Evolutionary conservation across 2,329 filamentous ascomycete genomes (phyloP), one percentile per base, ranked within the genome.

Genomic region (Sordariomycetes sp.): DNA sequence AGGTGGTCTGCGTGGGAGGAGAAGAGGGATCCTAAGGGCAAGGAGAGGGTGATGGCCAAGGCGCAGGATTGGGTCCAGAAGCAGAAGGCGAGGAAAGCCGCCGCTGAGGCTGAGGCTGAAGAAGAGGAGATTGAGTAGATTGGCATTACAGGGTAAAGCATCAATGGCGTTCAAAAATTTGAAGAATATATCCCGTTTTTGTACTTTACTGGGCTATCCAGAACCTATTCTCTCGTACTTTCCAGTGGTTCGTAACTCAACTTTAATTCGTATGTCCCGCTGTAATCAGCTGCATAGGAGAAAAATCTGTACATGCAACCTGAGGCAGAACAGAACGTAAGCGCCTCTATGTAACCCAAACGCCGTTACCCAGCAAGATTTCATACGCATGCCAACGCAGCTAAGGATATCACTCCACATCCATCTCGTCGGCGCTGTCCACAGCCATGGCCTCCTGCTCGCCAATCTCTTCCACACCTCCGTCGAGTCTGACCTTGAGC

Each of bases 1-100:
- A 75, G 84, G 46, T 98, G 92, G 92, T 74, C 82, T 37, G 76
- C 82, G 45, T 96, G 86, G 75, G 92, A 98, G 65, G 78, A 82
- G 60, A 72, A 71, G 61, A 62, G 75, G 38, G 86, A 84, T 3
- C 64, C 70, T 39, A 61, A 84, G 69, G 74, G 71, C 43, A 70
- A 75, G 43, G 81, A 83, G 47, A 73, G 70, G 48, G 82, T 87
- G 24, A 79, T 79, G 62, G 78, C 72, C 18, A 70, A 78, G 56
- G 83, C 83, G 26, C 72, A 72, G 50, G 79, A 82, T 45, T 90
- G 80, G 69, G 78, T 80, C 21, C 75, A 69, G 33, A 50, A 58
- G 31, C 63, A 58, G 44, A 65, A 65, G 56, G 61, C 63, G 33
- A 62, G 46, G 43, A 64, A 65, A 49, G 58, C 57, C 43, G 57